Percentiles rank a stretch among this genome's conserved stretches.
Conservation (phyloP, 352 stramenopile species). For the Elongisporangium undulatum region DNA sequence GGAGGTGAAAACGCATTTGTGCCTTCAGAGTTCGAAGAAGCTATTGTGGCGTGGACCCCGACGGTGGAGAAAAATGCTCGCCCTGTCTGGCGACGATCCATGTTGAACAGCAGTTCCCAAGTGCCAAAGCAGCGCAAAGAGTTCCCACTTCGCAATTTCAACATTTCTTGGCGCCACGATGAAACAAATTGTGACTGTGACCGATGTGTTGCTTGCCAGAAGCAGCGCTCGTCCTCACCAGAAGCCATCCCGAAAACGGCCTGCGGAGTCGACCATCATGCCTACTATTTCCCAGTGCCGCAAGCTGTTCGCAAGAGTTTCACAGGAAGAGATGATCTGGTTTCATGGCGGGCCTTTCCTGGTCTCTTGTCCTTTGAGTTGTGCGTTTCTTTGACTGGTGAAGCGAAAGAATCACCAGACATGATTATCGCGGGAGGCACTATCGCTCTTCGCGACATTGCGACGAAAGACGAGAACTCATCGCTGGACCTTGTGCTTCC, state of each 20-base stretch:
- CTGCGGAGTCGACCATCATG: conserved; percentile 75
- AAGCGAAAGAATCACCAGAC: conserved; percentile 65
- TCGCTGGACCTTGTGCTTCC: conserved; percentile 34
- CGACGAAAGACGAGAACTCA: conserved; percentile 7
- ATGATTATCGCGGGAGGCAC: conserved; percentile 50
- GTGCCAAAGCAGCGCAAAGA: conserved; percentile 54
- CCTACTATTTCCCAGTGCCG: conserved; percentile 78
- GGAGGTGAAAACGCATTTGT: conserved; percentile 55
- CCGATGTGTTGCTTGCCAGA: conserved; percentile 32
- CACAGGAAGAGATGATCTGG: conserved; percentile 67
- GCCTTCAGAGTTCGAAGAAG: conserved; percentile 58
- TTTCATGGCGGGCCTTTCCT: conserved; percentile 70
- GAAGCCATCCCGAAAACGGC: conserved; percentile 1
- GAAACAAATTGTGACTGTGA: conserved; percentile 39
- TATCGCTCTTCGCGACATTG: conserved; percentile 41
- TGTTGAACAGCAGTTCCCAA: conserved; percentile 25
- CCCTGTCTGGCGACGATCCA: conserved; percentile 34
- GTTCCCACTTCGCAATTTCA: conserved; percentile 73
- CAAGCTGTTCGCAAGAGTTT: conserved; percentile 77
- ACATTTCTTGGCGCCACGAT: conserved; percentile 73
- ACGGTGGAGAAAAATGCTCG: conserved; percentile 51
- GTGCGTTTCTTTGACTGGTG: conserved; percentile 60
- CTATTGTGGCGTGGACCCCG: conserved; percentile 69
- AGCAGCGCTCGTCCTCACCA: conserved; percentile 1
- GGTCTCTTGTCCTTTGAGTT: conserved; percentile 72